Base-by-base conservation (phyloP, 768 basidiomycete species). In the Agaricus subrufescens region DNA sequence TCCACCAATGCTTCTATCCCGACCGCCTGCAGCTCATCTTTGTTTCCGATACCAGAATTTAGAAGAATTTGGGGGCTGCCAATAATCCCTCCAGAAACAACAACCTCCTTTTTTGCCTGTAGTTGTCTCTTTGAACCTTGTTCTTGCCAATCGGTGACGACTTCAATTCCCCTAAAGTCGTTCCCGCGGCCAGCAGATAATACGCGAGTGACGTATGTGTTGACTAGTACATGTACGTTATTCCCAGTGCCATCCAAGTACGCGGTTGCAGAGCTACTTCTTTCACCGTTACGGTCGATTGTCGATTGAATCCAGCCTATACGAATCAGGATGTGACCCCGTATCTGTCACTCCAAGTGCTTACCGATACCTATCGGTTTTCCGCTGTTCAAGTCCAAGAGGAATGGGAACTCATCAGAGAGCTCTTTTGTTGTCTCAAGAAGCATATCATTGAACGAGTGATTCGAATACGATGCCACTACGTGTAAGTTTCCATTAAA, bases 261-360 rank as follows among this genome's bases (percentile, higher is more conserved):
- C 0, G 66, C 62, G 0, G 63, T 67, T 9, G 67, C 64, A 1
- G 70, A 66, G 46, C 69, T 70, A 27, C 61, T 62, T 44, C 61
- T 44, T 44, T 51, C 50, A 6, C 50, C 58, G 12, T 56, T 42
- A 23, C 42, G 31, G 45, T 52, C 57, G n/a, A 55, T 46, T 1
- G 58, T 55, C n/a, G 23, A 19, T 31, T 53, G 52, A 25, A 40
- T 42, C 57, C 57, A 59, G n/a, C 54, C 60, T 61, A 25, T 34
- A 34, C 34, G 11, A 34, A 34, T 34, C 34, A 34, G 34, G 11
- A 7, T 8, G 3, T 34, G 8, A 8, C 34, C 34, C 5, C 11
- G 34, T 8, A 34, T 34, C 11, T 34, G 34, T 1, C 5, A 34
- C 34, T 34, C 11, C 34, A 34, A 34, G 7, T 34, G 37, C 58